Evolutionary conservation across 768 basidiomycete genomes (phyloP).

Genomic region (Xerocomellus dryophilus): DNA sequence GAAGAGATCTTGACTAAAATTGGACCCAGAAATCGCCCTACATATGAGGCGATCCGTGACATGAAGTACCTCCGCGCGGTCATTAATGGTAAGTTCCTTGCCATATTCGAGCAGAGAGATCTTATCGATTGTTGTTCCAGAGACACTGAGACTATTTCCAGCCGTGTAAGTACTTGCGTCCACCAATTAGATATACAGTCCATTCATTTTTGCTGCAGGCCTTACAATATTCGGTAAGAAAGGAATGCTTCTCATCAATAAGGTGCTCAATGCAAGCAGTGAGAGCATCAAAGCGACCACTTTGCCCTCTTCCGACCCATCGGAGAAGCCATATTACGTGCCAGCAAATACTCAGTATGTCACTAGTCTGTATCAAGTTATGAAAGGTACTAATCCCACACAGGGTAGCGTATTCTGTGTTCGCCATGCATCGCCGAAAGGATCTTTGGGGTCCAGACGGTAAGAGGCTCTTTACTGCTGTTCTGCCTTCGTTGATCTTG

Average conservation of each 20-base stretch:
- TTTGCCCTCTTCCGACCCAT: conserved; percentile 35
- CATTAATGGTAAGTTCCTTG: conserved; percentile 47
- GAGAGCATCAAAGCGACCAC: conserved; percentile 47
- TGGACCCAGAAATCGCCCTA: conserved; percentile 46
- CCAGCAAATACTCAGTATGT: conserved; percentile 41
- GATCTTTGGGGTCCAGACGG: conserved; percentile 75
- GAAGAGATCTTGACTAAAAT: conserved; percentile 54
- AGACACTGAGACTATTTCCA: conserved; percentile 56
- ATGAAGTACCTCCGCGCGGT: conserved; percentile 66
- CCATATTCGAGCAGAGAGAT: neutral
- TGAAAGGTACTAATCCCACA: neutral
- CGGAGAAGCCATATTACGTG: conserved; percentile 26
- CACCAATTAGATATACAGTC: neutral
- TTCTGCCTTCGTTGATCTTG: neutral
- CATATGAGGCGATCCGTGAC: conserved; percentile 52
- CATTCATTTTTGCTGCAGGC: conserved; percentile 23
- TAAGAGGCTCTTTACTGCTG: conserved; percentile 17
- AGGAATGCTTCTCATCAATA: neutral
- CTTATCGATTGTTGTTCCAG: conserved; percentile 23
- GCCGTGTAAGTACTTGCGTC: conserved; percentile 34
- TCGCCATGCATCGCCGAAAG: conserved; percentile 62
- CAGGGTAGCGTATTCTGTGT: conserved; percentile 52
- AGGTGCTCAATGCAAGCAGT: conserved; percentile 27
- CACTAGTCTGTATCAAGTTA: neutral
- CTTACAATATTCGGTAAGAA: conserved; percentile 47